These are phyloP conservation scores for Didymella sp. DNA, from an alignment of 2,329 filamentous ascomycete genomes.

Conservation along the genomic window DNA sequence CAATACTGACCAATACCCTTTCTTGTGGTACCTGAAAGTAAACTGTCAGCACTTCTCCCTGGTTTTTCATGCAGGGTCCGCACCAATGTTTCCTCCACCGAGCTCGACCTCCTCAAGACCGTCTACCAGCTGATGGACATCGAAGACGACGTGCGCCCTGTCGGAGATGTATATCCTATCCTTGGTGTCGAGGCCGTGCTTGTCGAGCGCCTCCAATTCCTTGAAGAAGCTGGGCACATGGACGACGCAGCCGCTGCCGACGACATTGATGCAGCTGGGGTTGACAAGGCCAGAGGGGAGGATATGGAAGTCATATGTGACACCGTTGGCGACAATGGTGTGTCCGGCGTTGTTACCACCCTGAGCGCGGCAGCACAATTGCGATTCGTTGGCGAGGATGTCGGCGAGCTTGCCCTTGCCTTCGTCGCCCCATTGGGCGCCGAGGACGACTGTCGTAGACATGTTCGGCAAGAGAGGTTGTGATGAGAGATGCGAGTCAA, in stretches of 20 bases:
- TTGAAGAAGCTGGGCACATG: slow-evolving; percentile 72
- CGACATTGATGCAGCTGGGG: slow-evolving; percentile 73
- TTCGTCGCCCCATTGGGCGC: slow-evolving; percentile 68
- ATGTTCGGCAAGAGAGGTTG: slow-evolving; percentile 28
- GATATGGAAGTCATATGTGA: slow-evolving; percentile 56
- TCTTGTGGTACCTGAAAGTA: slow-evolving; percentile 57
- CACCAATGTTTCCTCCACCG: slow-evolving; percentile 55
- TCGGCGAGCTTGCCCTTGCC: slow-evolving; percentile 68
- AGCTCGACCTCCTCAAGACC: slow-evolving; percentile 68
- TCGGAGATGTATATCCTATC: slow-evolving; percentile 70
- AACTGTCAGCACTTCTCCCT: slow-evolving; percentile 32
- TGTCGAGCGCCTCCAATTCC: slow-evolving; percentile 66
- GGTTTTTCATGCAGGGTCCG: slow-evolving; percentile 22
- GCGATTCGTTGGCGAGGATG: slow-evolving; percentile 60
- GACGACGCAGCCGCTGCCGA: slow-evolving; percentile 71
- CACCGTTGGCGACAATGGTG: slow-evolving; percentile 53
- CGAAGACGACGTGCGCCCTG: slow-evolving; percentile 68
- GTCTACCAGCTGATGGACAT: slow-evolving; percentile 71
- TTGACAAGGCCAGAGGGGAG: slow-evolving; percentile 71
- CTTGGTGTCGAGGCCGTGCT: slow-evolving; percentile 65
- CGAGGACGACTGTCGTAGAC: slow-evolving; percentile 65
- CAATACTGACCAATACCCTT: slow-evolving; percentile 55
- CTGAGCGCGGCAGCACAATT: slow-evolving; percentile 65
- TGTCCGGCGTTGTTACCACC: slow-evolving; percentile 67
- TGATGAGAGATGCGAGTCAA: slow-evolving; percentile 8